Percentiles rank a stretch among this genome's conserved stretches.
Conservation (phyloP, 148 eudicot genomes). For the Camellia sinensis region DNA sequence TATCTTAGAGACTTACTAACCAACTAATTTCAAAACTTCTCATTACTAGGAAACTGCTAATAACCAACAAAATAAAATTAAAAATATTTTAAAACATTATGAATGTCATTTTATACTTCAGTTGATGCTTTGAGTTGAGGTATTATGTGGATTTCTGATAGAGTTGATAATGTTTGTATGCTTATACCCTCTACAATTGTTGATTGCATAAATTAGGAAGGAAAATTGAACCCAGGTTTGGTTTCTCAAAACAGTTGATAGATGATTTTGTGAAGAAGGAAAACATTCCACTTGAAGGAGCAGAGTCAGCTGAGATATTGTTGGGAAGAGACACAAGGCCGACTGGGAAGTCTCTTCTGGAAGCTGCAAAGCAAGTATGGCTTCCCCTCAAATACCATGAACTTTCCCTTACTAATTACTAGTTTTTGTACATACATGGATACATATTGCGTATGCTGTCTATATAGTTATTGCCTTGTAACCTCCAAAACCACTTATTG, state of each 20-base stretch:
- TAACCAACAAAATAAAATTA: no score
- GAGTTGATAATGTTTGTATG: background rate
- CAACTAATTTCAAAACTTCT: no score
- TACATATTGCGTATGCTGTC: background rate
- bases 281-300: conserved; percentile 51
- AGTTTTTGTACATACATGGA: background rate
- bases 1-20: no score
- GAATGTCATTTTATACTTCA: no score
- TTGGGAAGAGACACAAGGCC: conserved; percentile 98
- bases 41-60: no score
- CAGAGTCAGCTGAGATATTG: conserved; percentile 46
- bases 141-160: background rate
- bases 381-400: background rate
- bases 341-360: conserved; percentile 77
- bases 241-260: conserved; percentile 48
- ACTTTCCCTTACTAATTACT: background rate
- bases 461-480: background rate
- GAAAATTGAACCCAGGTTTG: conserved; percentile 3
- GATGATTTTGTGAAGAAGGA: conserved; percentile 75
- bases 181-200: background rate
- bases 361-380: conserved; percentile 84
- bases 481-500: background rate
- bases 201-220: background rate
- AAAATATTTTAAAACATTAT: no score
- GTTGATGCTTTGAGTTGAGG: background rate